Evolutionary conservation across 208 protist genomes (phyloP).

Genomic region (Leishmania turanica): DNA sequence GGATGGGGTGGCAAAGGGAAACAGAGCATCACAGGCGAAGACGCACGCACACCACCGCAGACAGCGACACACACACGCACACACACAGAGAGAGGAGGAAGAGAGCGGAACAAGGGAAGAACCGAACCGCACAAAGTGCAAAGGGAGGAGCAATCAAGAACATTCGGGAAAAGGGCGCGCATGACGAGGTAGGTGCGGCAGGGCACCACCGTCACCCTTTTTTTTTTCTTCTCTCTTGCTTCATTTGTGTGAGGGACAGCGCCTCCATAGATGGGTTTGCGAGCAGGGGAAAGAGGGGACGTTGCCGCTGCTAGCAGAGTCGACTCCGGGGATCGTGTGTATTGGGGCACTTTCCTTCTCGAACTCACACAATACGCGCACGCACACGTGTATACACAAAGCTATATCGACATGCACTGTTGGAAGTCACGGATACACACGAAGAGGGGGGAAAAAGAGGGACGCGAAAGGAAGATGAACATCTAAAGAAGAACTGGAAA

Average conservation of each 20-base stretch:
- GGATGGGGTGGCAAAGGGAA: slow-evolving; percentile 4
- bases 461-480: not conserved
- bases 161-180: not conserved
- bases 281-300: not conserved
- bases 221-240: not conserved
- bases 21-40: not conserved
- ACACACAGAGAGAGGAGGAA: not conserved
- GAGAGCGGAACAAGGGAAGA: not conserved
- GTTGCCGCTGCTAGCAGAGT: not conserved
- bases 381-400: not conserved
- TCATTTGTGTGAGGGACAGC: not conserved
- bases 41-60: not conserved
- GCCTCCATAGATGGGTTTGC: not conserved
- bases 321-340: not conserved
- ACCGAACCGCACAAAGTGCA: not conserved
- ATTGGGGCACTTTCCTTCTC: not conserved
- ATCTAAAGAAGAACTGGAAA: not conserved
- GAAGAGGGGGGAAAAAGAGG: slow-evolving; percentile 7
- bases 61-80: not conserved
- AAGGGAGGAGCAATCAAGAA: slow-evolving; percentile 6
- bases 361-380: not conserved
- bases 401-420: not conserved
- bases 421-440: not conserved
- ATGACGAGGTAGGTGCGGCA: not conserved
- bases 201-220: not conserved